phyloP scores from a whole-genome alignment of 768 basidiomycete genomes.

The Hericium coralloides region DNA sequence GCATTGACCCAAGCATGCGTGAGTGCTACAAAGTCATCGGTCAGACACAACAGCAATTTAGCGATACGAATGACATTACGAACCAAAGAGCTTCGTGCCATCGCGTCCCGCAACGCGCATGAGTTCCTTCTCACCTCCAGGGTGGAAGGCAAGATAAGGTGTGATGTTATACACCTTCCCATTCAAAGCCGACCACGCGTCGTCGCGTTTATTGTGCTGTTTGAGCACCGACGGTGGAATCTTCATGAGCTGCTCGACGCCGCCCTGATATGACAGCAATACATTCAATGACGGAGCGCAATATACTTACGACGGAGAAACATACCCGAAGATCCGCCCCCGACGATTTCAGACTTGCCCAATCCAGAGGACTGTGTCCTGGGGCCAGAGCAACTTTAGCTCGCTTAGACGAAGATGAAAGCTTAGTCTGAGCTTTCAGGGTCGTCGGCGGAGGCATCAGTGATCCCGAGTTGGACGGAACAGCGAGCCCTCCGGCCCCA shows the following conservation, averaged over 20 bases:
- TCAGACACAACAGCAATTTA: background rate
- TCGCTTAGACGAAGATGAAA: constrained; percentile 35
- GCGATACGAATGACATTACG: constrained; percentile 18
- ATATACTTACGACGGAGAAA: constrained; percentile 1
- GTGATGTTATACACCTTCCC: constrained; percentile 98
- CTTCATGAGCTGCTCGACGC: constrained; percentile 48
- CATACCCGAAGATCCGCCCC: constrained; percentile 72
- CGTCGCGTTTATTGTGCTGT: constrained; percentile 70
- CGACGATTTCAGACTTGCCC: constrained; percentile 81
- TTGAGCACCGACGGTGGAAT: constrained; percentile 74
- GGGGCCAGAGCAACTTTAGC: constrained; percentile 86
- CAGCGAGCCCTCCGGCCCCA: background rate
- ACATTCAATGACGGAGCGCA: background rate
- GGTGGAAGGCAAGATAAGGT: constrained; percentile 84
- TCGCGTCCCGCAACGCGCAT: constrained; percentile 95
- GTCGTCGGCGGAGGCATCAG: constrained; percentile 1
- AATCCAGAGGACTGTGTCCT: constrained; percentile 88
- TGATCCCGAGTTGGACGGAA: background rate
- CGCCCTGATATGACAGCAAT: constrained; percentile 41
- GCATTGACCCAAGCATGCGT: constrained; percentile 97
- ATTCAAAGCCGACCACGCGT: constrained; percentile 89
- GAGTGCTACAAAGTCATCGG: constrained; percentile 38
- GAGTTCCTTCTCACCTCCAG: constrained; percentile 88
- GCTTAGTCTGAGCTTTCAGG: constrained; percentile 30
- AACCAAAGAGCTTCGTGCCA: constrained; percentile 91